phyloP scores from a whole-genome alignment of 306 rosid species.

The Cucumis cinereus region DNA sequence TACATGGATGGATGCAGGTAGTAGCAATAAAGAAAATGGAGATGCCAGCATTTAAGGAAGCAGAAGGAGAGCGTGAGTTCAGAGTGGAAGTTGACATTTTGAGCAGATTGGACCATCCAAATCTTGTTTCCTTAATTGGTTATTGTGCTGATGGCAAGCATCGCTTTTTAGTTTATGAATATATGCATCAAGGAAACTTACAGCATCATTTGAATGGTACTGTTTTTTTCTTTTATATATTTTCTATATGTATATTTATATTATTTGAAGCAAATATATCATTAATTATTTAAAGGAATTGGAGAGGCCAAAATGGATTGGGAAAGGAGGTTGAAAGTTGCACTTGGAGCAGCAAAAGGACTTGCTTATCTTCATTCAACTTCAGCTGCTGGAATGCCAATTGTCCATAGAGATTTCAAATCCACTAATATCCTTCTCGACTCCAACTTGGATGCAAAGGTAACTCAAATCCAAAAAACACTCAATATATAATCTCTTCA shows the following conservation, averaged over 20 bases:
- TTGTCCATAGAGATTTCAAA: constrained; percentile 88
- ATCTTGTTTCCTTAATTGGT: constrained; percentile 84
- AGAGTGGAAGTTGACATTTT: constrained; percentile 85
- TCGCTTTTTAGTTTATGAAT: constrained; percentile 78
- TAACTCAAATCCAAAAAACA: too few relatives aligned
- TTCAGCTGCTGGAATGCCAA: constrained; percentile 62
- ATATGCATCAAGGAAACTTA: constrained; percentile 78
- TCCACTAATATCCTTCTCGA: constrained; percentile 75
- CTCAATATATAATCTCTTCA: too few relatives aligned
- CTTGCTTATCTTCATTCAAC: constrained; percentile 80
- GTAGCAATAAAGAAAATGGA: constrained; percentile 97
- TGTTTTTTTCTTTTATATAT: too few relatives aligned
- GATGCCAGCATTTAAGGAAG: constrained; percentile 58
- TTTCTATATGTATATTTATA: too few relatives aligned
- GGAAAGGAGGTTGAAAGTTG: constrained; percentile 67
- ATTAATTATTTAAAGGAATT: constrained; percentile 20
- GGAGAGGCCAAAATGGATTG: constrained; percentile 68
- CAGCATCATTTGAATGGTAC: constrained; percentile 81
- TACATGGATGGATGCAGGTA: constrained; percentile 11
- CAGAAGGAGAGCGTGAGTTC: constrained; percentile 87
- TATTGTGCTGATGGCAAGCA: constrained; percentile 96
- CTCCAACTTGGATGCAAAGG: constrained; percentile 76
- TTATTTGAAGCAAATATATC: too few relatives aligned
- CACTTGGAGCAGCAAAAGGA: constrained; percentile 88
- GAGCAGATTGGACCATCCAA: constrained; percentile 89